Percentiles rank a stretch among this genome's conserved stretches.
These are phyloP conservation scores for Fusarium siculi DNA, from an alignment of 2,329 filamentous ascomycete genomes.

Conservation along the genomic window DNA sequence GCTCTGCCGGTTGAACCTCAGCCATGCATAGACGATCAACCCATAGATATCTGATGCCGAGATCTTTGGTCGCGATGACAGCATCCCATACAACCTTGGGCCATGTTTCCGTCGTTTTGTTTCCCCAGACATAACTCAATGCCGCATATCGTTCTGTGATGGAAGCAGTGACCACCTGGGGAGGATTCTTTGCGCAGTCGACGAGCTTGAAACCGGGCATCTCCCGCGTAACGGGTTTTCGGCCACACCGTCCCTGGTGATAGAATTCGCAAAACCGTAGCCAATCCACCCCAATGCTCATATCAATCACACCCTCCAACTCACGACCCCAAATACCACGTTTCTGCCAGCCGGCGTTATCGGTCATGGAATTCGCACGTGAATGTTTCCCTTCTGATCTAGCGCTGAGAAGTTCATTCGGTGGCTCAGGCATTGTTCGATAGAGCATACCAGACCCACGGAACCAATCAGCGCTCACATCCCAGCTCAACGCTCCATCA, in stretches of 20 bases:
- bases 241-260: constrained; percentile 48
- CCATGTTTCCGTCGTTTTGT: constrained; percentile 42
- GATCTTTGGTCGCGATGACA: constrained; percentile 44
- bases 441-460: constrained; percentile 49
- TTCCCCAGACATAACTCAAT: constrained; percentile 51
- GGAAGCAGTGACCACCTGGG: constrained; percentile 43
- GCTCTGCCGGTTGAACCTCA: constrained; percentile 36
- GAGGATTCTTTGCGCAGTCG: constrained; percentile 49
- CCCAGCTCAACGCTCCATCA: constrained; percentile 44
- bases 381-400: constrained; percentile 32
- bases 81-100: constrained; percentile 49
- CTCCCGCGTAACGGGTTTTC: constrained; percentile 38
- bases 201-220: constrained; percentile 49
- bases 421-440: constrained; percentile 43
- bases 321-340: constrained; percentile 51
- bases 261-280: constrained; percentile 49
- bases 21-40: constrained; percentile 52
- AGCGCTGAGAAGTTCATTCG: constrained; percentile 42
- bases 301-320: constrained; percentile 44
- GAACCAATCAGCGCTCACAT: constrained; percentile 49
- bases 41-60: constrained; percentile 53
- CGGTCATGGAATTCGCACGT: constrained; percentile 31
- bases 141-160: constrained; percentile 47
- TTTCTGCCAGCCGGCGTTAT: constrained; percentile 42
- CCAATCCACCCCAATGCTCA: constrained; percentile 48